Evolutionary conservation across 1,284 basidiomycete species (phyloP).

Genomic region (Cystobasidium slooffiae): DNA sequence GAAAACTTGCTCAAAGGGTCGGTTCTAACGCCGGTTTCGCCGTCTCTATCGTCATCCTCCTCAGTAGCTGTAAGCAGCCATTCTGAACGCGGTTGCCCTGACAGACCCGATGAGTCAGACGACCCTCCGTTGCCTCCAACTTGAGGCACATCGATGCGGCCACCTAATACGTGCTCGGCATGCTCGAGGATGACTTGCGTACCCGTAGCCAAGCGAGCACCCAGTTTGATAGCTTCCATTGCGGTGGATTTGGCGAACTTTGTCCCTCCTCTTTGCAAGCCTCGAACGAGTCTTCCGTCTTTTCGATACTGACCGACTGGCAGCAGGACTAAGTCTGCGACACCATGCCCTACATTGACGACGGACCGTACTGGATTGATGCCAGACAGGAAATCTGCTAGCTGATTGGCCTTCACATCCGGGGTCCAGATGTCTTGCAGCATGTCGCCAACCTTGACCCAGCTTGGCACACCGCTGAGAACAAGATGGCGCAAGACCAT

Average conservation of each 20-base stretch:
- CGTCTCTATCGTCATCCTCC: conserved; percentile 34
- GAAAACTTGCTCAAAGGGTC: conserved; percentile 84
- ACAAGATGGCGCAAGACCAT: conserved; percentile 95
- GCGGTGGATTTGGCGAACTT: conserved; percentile 92
- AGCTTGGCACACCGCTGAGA: conserved; percentile 81
- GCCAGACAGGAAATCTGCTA: conserved; percentile 96
- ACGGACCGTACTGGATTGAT: conserved; percentile 92
- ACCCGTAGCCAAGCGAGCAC: conserved; percentile 91
- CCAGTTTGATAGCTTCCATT: conserved; percentile 90
- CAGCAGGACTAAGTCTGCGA: conserved; percentile 91
- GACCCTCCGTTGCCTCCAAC: not conserved
- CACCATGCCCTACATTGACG: conserved; percentile 94
- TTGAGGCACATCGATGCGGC: conserved; percentile 52
- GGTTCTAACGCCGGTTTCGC: not conserved
- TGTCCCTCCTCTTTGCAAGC: conserved; percentile 90
- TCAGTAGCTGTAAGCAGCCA: conserved; percentile 8
- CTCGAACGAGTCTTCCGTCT: conserved; percentile 88
- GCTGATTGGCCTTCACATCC: conserved; percentile 96
- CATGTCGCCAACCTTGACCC: conserved; percentile 82
- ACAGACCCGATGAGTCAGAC: not conserved
- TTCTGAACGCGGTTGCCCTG: not conserved
- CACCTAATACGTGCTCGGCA: conserved; percentile 88
- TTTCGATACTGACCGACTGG: conserved; percentile 98
- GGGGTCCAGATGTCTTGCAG: conserved; percentile 98
- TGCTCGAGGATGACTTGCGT: conserved; percentile 96